phyloP scores from a whole-genome alignment of 148 eudicot species.

The Gaultheria prostrata region DNA sequence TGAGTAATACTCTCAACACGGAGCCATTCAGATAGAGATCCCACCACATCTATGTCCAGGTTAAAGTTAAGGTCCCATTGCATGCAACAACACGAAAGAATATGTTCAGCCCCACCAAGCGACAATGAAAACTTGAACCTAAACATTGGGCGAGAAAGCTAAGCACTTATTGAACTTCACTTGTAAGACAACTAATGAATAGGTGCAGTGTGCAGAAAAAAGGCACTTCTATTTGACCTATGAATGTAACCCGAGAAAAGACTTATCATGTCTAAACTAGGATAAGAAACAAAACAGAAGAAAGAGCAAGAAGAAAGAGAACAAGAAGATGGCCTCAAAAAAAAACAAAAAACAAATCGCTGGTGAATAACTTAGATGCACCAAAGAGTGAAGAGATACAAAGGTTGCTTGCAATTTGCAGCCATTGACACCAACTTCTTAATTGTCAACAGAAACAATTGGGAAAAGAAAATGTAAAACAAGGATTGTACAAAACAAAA shows the following conservation, averaged over 20 bases:
- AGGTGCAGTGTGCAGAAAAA: too few relatives aligned
- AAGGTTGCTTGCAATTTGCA: conserved; percentile 1
- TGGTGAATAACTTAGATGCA: background rate
- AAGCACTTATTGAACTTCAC: background rate
- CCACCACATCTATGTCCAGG: too few relatives aligned
- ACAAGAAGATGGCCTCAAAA: background rate
- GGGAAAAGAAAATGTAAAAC: background rate
- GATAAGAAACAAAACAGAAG: background rate
- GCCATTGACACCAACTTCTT: conserved; percentile 1
- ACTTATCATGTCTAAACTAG: background rate
- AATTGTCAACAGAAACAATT: background rate
- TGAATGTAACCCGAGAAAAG: background rate
- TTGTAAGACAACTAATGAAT: too few relatives aligned
- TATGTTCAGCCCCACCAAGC: too few relatives aligned
- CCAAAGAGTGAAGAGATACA: background rate
- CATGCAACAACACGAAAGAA: too few relatives aligned
- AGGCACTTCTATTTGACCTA: too few relatives aligned
- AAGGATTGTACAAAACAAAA: background rate
- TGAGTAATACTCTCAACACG: too few relatives aligned
- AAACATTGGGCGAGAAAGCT: background rate
- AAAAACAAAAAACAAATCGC: too few relatives aligned
- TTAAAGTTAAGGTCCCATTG: too few relatives aligned
- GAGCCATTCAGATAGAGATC: too few relatives aligned
- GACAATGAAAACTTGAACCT: background rate
- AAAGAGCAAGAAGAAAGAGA: background rate